A percentile compares a stretch with the other conserved stretches of the same genome.
phyloP scores from a whole-genome alignment of 306 rosid genomes.

The Quercus berberidifolia region DNA sequence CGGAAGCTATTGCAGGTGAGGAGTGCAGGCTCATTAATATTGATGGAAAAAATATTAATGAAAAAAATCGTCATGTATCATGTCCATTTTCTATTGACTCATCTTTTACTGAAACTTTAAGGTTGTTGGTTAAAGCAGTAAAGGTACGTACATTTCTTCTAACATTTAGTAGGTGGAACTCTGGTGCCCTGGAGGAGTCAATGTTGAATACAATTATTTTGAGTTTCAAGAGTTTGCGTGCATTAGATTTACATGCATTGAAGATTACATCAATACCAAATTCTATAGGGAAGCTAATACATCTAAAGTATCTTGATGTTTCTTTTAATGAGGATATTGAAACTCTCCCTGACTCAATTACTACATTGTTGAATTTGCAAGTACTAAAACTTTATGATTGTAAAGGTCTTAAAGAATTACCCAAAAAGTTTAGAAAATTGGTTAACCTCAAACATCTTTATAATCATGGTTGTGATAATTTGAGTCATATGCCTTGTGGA shows the following conservation, averaged over 20 bases:
- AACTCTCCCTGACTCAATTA: background rate
- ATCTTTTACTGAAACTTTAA: background rate
- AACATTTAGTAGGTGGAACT: accelerated
- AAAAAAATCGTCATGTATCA: background rate
- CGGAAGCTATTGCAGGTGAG: background rate
- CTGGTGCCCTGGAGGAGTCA: accelerated
- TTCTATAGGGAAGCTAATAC: background rate
- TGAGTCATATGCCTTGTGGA: background rate
- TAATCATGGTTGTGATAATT: background rate
- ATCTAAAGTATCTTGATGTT: constrained; percentile 15
- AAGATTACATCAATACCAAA: constrained; percentile 38
- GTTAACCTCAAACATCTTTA: background rate
- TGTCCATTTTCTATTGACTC: accelerated
- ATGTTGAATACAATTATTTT: background rate
- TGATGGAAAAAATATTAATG: background rate
- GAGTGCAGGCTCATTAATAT: accelerated
- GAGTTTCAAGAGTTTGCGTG: background rate
- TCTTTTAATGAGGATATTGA: accelerated
- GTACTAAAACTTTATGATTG: background rate
- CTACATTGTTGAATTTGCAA: background rate
- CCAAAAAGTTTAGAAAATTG: background rate
- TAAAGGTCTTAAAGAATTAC: background rate
- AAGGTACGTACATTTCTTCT: background rate
- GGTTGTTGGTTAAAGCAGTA: accelerated
- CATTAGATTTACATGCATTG: background rate